Conservation (phyloP, 495 filamentous ascomycete genomes). For the Penicillium goetzii region DNA sequence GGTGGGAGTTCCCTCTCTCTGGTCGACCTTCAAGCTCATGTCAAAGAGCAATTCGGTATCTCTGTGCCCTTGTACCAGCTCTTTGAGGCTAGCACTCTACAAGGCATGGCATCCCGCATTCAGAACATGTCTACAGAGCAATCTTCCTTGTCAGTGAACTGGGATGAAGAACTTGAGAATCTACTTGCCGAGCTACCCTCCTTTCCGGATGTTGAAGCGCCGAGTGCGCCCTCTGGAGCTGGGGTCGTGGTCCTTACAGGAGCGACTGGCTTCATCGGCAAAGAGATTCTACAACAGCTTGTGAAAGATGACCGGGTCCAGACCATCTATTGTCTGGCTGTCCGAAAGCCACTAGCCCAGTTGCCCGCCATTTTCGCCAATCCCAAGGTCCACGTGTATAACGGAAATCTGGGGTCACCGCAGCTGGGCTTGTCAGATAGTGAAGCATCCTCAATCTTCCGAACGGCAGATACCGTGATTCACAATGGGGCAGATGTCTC, state of each 20-base stretch:
- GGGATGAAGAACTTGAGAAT: conserved; percentile 25
- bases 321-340: conserved; percentile 39
- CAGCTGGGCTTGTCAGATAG: conserved; percentile 41
- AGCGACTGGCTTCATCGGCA: conserved; percentile 42
- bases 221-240: not conserved
- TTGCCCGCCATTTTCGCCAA: conserved; percentile 21
- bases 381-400: conserved; percentile 40
- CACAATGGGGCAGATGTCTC: conserved; percentile 59
- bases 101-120: conserved; percentile 34
- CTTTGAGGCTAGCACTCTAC: conserved; percentile 40
- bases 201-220: not conserved
- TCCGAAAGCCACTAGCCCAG: conserved; percentile 19
- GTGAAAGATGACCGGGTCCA: conserved; percentile 26
- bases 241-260: conserved; percentile 37
- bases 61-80: conserved; percentile 35
- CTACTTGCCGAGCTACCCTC: not conserved
- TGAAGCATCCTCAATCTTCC: conserved; percentile 32
- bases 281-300: conserved; percentile 31
- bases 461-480: conserved; percentile 46
- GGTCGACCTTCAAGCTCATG: conserved; percentile 32
- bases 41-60: conserved; percentile 30
- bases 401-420: conserved; percentile 39
- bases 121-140: not conserved
- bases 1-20: conserved; percentile 45
- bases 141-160: conserved; percentile 21